Conservation (phyloP, 192 early-diverging fungal species). For the Coemansia sp. region DNA sequence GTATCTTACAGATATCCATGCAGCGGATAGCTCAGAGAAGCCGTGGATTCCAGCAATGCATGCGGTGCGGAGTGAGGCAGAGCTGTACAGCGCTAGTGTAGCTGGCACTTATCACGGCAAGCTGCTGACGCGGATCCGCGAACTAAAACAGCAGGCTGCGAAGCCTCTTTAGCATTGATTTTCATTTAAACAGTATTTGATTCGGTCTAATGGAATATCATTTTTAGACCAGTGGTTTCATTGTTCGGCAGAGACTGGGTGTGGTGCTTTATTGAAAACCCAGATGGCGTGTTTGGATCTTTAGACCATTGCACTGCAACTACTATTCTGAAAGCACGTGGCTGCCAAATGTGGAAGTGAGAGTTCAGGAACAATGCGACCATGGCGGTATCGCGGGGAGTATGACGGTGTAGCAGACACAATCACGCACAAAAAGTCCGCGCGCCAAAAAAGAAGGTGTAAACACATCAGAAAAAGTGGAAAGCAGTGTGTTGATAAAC, state of each 20-base stretch:
- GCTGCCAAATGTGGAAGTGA: neutral
- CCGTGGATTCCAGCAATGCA: constrained; percentile 23
- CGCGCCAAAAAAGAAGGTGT: neutral
- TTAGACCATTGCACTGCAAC: too few relatives aligned
- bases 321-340: neutral
- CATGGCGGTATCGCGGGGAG: neutral
- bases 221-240: neutral
- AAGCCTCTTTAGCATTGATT: neutral
- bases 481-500: neutral
- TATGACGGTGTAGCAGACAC: neutral
- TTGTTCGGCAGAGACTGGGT: too few relatives aligned
- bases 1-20: neutral
- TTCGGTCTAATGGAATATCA: neutral
- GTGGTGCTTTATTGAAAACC: neutral
- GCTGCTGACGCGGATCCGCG: constrained; percentile 20
- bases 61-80: constrained; percentile 19
- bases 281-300: neutral
- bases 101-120: constrained; percentile 37
- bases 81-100: constrained; percentile 20
- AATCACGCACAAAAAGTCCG: neutral
- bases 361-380: neutral
- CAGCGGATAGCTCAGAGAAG: neutral
- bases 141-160: constrained; percentile 22
- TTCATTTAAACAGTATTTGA: neutral
- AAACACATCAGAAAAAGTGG: neutral